These are phyloP conservation scores for Amanita fuliginea DNA, from an alignment of 768 basidiomycete species.

Conservation along the genomic window DNA sequence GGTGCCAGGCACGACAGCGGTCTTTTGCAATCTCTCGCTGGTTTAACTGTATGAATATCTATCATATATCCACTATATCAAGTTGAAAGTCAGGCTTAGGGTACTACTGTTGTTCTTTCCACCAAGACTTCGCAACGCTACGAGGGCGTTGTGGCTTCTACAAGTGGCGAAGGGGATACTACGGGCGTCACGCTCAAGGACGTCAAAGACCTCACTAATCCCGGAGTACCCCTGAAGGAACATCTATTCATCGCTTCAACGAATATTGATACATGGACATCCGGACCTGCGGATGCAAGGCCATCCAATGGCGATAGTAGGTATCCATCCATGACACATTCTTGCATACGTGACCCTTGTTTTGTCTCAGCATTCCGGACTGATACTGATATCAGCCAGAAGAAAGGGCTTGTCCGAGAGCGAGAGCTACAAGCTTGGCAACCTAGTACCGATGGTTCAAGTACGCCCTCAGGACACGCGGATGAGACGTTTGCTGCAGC, in stretches of 20 bases:
- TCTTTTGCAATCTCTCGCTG: conserved; percentile 54
- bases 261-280: conserved; percentile 65
- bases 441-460: conserved; percentile 26
- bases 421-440: conserved; percentile 81
- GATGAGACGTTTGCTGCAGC: conserved; percentile 69
- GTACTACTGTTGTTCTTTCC: conserved; percentile 66
- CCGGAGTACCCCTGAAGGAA: conserved; percentile 63
- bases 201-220: conserved; percentile 59
- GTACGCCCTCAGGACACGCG: conserved; percentile 19
- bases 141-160: conserved; percentile 61
- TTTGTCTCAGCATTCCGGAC: conserved; percentile 59
- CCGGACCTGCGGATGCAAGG: conserved; percentile 64
- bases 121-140: conserved; percentile 64
- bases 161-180: conserved; percentile 53
- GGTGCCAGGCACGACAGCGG: conserved; percentile 35
- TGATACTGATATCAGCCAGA: conserved; percentile 66
- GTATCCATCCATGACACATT: conserved; percentile 13
- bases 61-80: conserved; percentile 2
- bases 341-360: background rate
- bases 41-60: conserved; percentile 50
- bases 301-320: conserved; percentile 62
- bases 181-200: conserved; percentile 68
- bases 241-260: conserved; percentile 56
- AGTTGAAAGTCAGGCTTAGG: conserved; percentile 26
- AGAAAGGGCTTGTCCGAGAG: conserved; percentile 39